Evolutionary conservation across 495 filamentous ascomycete species (phyloP).

Genomic region (Aspergillus carlsbadensis): DNA sequence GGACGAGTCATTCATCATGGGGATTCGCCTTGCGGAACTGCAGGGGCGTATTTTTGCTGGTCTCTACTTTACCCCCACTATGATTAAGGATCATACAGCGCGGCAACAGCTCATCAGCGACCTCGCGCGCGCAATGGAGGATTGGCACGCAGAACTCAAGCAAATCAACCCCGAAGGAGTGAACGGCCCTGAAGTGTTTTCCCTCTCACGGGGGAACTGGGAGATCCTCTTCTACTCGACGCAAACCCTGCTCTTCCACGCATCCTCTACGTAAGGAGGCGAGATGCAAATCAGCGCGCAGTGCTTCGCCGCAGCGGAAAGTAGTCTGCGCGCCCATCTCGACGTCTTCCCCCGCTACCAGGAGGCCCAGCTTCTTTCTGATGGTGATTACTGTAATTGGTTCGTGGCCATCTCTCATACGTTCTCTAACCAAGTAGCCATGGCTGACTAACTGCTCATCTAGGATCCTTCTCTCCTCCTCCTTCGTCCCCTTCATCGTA

Average conservation of each 20-base stretch:
- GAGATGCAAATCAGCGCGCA: constrained; percentile 3
- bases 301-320: not conserved
- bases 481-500: constrained; percentile 11
- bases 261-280: not conserved
- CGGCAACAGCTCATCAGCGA: too few species aligned
- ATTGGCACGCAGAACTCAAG: not conserved
- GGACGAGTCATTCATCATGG: constrained; percentile 21
- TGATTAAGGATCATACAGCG: too few species aligned
- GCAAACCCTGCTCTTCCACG: constrained; percentile 1
- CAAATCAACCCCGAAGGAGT: constrained; percentile 29
- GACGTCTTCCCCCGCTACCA: constrained; percentile 7
- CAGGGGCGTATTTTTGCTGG: constrained; percentile 9
- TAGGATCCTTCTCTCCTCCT: constrained; percentile 12
- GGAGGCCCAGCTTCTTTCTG: constrained; percentile 7
- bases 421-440: not conserved
- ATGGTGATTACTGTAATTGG: constrained; percentile 12
- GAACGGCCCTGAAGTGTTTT: not conserved
- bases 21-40: constrained; percentile 14
- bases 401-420: not conserved
- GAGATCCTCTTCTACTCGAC: constrained; percentile 14
- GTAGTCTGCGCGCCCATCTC: constrained; percentile 4
- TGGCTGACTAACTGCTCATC: not conserved
- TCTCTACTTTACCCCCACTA: too few species aligned
- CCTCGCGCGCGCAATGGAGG: too few species aligned
- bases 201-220: constrained; percentile 6